A percentile compares a stretch with the other conserved stretches of the same genome.
Evolutionary conservation across 2,329 filamentous ascomycete genomes (phyloP).

Genomic region (Beauveria brongniartii): DNA sequence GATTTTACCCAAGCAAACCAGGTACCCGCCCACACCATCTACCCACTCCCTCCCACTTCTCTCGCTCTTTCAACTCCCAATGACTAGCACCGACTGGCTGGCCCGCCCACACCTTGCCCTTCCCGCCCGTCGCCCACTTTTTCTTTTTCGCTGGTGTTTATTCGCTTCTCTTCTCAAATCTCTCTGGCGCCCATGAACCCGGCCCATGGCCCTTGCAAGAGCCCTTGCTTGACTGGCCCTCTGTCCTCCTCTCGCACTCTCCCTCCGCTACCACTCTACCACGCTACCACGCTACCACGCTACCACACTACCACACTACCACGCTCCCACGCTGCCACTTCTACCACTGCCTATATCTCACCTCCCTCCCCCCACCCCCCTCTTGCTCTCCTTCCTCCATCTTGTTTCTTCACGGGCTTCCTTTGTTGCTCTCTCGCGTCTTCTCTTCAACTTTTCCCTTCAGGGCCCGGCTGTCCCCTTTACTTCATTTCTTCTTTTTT

Average conservation of each 20-base stretch:
- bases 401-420: constrained; percentile 14
- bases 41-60: too few relatives aligned
- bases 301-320: too few relatives aligned
- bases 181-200: not conserved
- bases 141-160: not conserved
- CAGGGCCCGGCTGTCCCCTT: constrained; percentile 20
- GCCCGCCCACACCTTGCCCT: not conserved
- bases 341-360: constrained; percentile 15
- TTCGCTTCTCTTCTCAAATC: not conserved
- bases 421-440: constrained; percentile 9
- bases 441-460: constrained; percentile 11
- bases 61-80: too few relatives aligned
- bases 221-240: too few relatives aligned
- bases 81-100: too few relatives aligned
- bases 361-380: constrained; percentile 17
- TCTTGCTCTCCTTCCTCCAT: constrained; percentile 13
- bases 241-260: too few relatives aligned
- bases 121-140: not conserved
- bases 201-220: too few relatives aligned
- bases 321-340: too few relatives aligned
- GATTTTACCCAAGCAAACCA: too few relatives aligned
- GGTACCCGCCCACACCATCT: too few relatives aligned
- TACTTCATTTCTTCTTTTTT: constrained; percentile 25
- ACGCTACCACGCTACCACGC: too few relatives aligned
- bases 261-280: too few relatives aligned